phyloP scores from a whole-genome alignment of 768 basidiomycete genomes.

The Termitomyces sp. region DNA sequence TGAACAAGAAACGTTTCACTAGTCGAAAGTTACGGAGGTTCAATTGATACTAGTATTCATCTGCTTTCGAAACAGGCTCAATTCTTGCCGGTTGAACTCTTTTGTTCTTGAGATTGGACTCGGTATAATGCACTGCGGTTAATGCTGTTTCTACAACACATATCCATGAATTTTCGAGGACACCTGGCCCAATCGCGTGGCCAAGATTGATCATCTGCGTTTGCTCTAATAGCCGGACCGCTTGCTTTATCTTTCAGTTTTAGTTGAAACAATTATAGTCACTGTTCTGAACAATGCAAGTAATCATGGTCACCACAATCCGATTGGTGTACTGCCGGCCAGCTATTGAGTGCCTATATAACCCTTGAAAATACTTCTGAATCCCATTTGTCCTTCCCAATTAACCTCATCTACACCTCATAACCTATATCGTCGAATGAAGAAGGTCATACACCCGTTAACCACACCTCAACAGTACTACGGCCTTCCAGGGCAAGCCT shows the following conservation, averaged over 20 bases:
- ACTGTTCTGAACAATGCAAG: not conserved
- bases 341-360: not conserved
- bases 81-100: not conserved
- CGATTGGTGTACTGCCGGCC: not conserved
- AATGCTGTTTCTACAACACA: not conserved
- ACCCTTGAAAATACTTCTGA: not conserved
- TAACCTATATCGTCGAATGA: not conserved
- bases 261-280: not conserved
- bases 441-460: not conserved
- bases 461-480: not conserved
- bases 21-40: slow-evolving; percentile 57
- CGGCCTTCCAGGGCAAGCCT: not conserved
- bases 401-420: not conserved
- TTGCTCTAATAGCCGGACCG: not conserved
- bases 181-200: not conserved
- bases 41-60: slow-evolving; percentile 11
- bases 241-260: not conserved
- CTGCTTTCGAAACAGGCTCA: not conserved
- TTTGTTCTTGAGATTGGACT: slow-evolving; percentile 4
- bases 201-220: not conserved
- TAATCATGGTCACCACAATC: not conserved
- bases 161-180: not conserved
- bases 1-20: slow-evolving; percentile 45
- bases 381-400: not conserved
- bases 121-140: not conserved